Conservation (phyloP, 2,329 filamentous ascomycete species). For the Colletotrichum tropicale region DNA sequence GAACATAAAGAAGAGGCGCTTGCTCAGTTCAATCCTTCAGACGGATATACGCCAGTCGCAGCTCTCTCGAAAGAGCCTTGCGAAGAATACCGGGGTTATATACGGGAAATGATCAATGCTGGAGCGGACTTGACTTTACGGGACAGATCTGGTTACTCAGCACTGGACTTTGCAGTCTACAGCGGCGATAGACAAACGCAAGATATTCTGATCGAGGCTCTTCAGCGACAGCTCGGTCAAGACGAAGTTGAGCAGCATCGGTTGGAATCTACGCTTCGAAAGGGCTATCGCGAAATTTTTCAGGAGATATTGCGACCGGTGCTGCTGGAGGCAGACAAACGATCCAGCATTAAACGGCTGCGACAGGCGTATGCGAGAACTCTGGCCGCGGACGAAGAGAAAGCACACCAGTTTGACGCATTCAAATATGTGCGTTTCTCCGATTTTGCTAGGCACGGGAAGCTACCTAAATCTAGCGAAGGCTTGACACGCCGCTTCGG, state of each 20-base stretch:
- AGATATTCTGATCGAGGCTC: slow-evolving; percentile 29
- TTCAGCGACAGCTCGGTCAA: slow-evolving; percentile 15
- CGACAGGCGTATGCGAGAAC: slow-evolving; percentile 26
- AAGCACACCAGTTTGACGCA: slow-evolving; percentile 27
- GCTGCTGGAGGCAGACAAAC: slow-evolving; percentile 26
- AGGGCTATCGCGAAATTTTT: slow-evolving; percentile 38
- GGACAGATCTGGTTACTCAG: slow-evolving; percentile 39
- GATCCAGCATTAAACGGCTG: slow-evolving; percentile 15
- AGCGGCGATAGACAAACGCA: slow-evolving; percentile 28
- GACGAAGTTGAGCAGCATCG: slow-evolving; percentile 11
- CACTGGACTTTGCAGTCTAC: slow-evolving; percentile 40
- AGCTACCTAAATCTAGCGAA: slow-evolving; percentile 30
- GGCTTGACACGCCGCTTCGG: slow-evolving; percentile 17
- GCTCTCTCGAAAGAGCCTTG: slow-evolving; percentile 42
- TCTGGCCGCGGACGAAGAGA: slow-evolving; percentile 25
- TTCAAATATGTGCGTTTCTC: slow-evolving; percentile 31
- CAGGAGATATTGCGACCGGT: slow-evolving; percentile 39
- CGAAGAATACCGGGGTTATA: slow-evolving; percentile 35
- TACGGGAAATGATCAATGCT: slow-evolving; percentile 33
- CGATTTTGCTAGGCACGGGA: slow-evolving; percentile 27
- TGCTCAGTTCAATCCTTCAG: slow-evolving; percentile 29
- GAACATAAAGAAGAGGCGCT: slow-evolving; percentile 29
- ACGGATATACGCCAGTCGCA: slow-evolving; percentile 34
- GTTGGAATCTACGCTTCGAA: slow-evolving; percentile 32
- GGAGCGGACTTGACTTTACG: slow-evolving; percentile 34